These are phyloP conservation scores for Geranomyces variabilis DNA, from an alignment of 192 early-diverging fungal species.

Conservation along the genomic window DNA sequence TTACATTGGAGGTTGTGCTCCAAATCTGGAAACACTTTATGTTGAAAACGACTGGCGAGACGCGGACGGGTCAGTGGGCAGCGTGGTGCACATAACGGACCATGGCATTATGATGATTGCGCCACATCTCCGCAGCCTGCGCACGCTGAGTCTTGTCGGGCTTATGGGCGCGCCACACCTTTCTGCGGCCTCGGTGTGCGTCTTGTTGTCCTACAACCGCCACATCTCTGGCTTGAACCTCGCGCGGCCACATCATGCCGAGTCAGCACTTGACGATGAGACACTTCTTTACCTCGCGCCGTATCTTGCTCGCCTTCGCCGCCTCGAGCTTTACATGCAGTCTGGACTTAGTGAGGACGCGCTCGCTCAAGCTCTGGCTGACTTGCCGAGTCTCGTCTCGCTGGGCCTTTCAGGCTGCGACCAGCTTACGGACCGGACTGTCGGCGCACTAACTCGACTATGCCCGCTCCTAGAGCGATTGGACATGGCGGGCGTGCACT, in stretches of 20 bases:
- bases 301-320: slow-evolving; percentile 5
- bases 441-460: slow-evolving; percentile 28
- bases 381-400: slow-evolving; percentile 1
- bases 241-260: slow-evolving; percentile 22
- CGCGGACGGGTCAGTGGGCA: slow-evolving; percentile 11
- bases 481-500: slow-evolving; percentile 34
- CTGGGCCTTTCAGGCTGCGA: slow-evolving; percentile 32
- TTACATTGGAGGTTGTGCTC: slow-evolving; percentile 23
- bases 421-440: slow-evolving; percentile 29
- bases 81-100: slow-evolving; percentile 35
- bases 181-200: slow-evolving; percentile 11
- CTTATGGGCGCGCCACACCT: slow-evolving; percentile 17
- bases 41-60: slow-evolving; percentile 32
- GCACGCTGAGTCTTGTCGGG: slow-evolving; percentile 31
- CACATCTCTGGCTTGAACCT: slow-evolving; percentile 31
- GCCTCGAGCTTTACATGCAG: slow-evolving; percentile 42
- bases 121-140: slow-evolving; percentile 27
- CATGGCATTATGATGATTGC: slow-evolving; percentile 23
- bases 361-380: slow-evolving; percentile 18
- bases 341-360: slow-evolving; percentile 18
- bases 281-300: slow-evolving; percentile 23
- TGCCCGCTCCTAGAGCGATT: slow-evolving; percentile 38
- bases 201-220: slow-evolving; percentile 29
- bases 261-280: slow-evolving; percentile 9
- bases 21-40: slow-evolving; percentile 36